phyloP scores from a whole-genome alignment of 495 filamentous ascomycete species.

The Penicillium riverlandense region DNA sequence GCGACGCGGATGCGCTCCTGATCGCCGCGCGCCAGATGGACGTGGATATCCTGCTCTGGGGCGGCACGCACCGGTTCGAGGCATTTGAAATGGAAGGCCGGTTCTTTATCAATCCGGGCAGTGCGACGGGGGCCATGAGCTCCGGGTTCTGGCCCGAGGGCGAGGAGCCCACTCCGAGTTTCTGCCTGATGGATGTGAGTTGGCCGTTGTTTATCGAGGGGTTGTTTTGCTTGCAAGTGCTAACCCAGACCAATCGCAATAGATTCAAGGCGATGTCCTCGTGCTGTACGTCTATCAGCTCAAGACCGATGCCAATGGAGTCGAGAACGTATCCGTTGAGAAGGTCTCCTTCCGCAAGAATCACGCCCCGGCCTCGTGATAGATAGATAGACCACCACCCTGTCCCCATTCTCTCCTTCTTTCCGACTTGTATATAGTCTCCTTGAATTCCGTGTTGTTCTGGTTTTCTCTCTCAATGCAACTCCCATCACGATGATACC shows the following conservation, averaged over 20 bases:
- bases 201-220: not conserved
- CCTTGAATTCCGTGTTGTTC: slow-evolving; percentile 17
- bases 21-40: slow-evolving; percentile 91
- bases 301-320: slow-evolving; percentile 79
- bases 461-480: slow-evolving; percentile 9
- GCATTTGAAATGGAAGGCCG: slow-evolving; percentile 98
- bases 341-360: slow-evolving; percentile 97
- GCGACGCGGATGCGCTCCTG: slow-evolving; percentile 82
- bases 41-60: slow-evolving; percentile 95
- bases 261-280: slow-evolving; percentile 97
- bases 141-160: slow-evolving; percentile 62
- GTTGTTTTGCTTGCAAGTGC: not conserved
- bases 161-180: slow-evolving; percentile 87
- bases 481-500: slow-evolving; percentile 10
- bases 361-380: slow-evolving; percentile 26
- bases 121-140: slow-evolving; percentile 77
- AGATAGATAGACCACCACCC: slow-evolving; percentile 3
- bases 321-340: slow-evolving; percentile 90
- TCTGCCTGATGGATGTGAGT: slow-evolving; percentile 98
- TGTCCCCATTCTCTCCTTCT: slow-evolving; percentile 2
- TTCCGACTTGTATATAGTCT: slow-evolving; percentile 26
- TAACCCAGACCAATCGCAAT: not conserved
- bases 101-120: slow-evolving; percentile 98
- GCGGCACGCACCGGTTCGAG: slow-evolving; percentile 95
- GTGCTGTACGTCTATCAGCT: slow-evolving; percentile 98